Conservation (phyloP, 202 grass and related monocot genomes). For the Zoysia matrella region DNA sequence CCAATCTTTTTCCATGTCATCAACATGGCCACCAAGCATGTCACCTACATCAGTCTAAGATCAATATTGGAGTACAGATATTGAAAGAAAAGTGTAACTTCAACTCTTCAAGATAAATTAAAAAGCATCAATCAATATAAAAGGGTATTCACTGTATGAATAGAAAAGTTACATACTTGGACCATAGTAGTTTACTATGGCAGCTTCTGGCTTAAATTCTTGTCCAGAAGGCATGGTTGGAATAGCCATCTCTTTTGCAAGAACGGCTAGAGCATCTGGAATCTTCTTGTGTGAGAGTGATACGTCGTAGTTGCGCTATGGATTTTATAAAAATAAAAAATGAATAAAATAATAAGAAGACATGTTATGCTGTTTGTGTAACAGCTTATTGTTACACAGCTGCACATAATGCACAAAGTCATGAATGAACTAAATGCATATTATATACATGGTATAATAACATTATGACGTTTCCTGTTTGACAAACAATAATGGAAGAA, state of each 20-base stretch:
- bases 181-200: slow-evolving; percentile 97
- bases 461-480: neutral
- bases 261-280: slow-evolving; percentile 59
- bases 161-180: slow-evolving; percentile 65
- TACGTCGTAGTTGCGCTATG: slow-evolving; percentile 85
- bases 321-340: slow-evolving; percentile 17
- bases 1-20: slow-evolving; percentile 99
- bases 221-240: slow-evolving; percentile 72
- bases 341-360: neutral
- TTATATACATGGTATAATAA: neutral
- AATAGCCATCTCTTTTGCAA: slow-evolving; percentile 78
- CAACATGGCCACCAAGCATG: slow-evolving; percentile 92
- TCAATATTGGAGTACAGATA: slow-evolving; percentile 14
- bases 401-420: neutral
- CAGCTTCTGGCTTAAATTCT: slow-evolving; percentile 79
- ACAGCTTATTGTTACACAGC: neutral
- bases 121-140: neutral
- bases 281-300: slow-evolving; percentile 82
- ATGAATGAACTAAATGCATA: slow-evolving; percentile 19
- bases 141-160: neutral
- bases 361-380: neutral
- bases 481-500: neutral
- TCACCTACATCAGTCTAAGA: slow-evolving; percentile 61
- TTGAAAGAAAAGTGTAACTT: neutral
- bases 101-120: neutral